Evolutionary conservation across 2,329 filamentous ascomycete species (phyloP), one percentile per base, ranked within the genome.

Genomic region (Aspergillus pseudoviridinutans): DNA sequence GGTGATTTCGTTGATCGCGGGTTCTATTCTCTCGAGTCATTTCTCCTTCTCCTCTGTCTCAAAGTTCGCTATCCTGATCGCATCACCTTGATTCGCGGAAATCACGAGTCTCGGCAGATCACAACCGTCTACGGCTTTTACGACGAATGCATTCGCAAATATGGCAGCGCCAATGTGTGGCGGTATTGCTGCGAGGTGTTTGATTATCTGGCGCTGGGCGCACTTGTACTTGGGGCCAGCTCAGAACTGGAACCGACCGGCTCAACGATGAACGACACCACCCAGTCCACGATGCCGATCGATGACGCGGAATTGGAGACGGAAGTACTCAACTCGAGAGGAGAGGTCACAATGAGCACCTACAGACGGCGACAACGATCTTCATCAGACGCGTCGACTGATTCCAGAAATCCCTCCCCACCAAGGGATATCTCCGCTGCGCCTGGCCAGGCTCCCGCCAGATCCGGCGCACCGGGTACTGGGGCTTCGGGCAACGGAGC

Each of bases 41-140:
- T 99, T 72, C 87, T 97, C 60, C 89, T 99, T 55, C 87, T 99
- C 10, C 85, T 99, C 54, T 96, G 92, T 72, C 86, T 97, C 68
- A 97, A 97, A 82, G 93, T 97, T 60, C 89, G 93, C 73, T 97
- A 97, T 72, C 94, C 93, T 54, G 92, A 97, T 75, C 91, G 94
- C 66, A 97, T 97, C 80, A 97, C 94, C 3, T 84, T 97, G 46
- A 96, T 97, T 69, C 85, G 93, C 62, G 93, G 93, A 63, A 96
- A 96, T 74, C 92, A 96, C 79, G 93, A 97, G 77, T 97, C 92
- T 49, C 87, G 93, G 58, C 93, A 97, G 75, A 97, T 97, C 64
- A 97, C 93, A 24, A 96, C 91, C 4, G 93, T 97, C 14, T 97
- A 97, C 73, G 93, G 93, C 61, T 97, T 97, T 79, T 97, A 97